These are phyloP conservation scores for Penicillium oxalicum DNA, from an alignment of 2,329 filamentous ascomycete species.

Conservation along the genomic window DNA sequence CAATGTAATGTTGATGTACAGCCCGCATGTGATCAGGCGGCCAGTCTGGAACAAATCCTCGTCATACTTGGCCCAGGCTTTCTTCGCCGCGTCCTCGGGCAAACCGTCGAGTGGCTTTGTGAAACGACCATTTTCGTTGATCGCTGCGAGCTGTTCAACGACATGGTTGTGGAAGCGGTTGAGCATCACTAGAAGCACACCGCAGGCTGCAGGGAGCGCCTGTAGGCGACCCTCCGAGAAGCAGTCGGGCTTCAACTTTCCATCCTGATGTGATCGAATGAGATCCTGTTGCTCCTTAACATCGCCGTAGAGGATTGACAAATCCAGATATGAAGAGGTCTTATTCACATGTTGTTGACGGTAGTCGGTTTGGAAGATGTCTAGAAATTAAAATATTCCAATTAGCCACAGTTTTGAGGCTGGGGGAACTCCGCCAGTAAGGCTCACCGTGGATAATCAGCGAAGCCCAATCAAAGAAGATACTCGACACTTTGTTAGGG, in stretches of 20 bases:
- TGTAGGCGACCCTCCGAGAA: slow-evolving; percentile 66
- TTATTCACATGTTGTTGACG: slow-evolving; percentile 55
- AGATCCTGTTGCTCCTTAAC: slow-evolving; percentile 44
- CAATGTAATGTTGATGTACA: slow-evolving; percentile 74
- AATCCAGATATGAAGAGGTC: slow-evolving; percentile 66
- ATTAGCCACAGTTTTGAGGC: background rate
- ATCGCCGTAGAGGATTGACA: slow-evolving; percentile 66
- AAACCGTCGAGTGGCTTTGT: slow-evolving; percentile 53
- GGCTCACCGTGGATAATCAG: slow-evolving; percentile 62
- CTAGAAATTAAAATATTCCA: slow-evolving; percentile 27
- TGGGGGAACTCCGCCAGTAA: background rate
- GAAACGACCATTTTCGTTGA: slow-evolving; percentile 80
- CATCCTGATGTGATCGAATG: slow-evolving; percentile 60
- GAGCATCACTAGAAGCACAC: slow-evolving; percentile 69
- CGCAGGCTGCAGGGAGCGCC: slow-evolving; percentile 66
- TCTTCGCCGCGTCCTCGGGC: slow-evolving; percentile 44
- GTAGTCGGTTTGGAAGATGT: slow-evolving; percentile 66
- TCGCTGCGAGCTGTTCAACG: slow-evolving; percentile 69
- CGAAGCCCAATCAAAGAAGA: slow-evolving; percentile 68
- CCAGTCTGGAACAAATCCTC: slow-evolving; percentile 75
- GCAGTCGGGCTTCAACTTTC: slow-evolving; percentile 65
- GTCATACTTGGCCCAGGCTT: slow-evolving; percentile 62
- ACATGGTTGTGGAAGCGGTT: slow-evolving; percentile 76
- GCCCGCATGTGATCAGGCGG: slow-evolving; percentile 62
- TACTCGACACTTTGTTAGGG: slow-evolving; percentile 65